A percentile compares a stretch with the other conserved stretches of the same genome.
Evolutionary conservation across 192 early-diverging fungal genomes (phyloP).

Genomic region (Coemansia sp.): DNA sequence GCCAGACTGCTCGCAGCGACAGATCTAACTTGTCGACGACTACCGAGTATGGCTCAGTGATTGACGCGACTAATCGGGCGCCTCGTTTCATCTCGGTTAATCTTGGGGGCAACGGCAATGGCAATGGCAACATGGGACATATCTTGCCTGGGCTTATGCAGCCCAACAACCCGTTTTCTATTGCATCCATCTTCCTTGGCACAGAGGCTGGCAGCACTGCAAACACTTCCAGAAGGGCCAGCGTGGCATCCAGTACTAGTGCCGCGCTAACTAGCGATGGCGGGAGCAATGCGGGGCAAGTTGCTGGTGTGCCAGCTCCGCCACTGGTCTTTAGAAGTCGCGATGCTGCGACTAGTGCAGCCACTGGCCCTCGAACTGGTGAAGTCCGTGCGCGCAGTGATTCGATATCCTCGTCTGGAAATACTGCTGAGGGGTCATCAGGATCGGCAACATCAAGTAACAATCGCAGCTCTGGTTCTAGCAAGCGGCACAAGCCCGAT

Average conservation of each 20-base stretch:
- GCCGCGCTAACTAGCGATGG: background rate
- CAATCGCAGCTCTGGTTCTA: slow-evolving; percentile 3
- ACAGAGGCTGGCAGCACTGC: slow-evolving; percentile 33
- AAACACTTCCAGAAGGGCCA: slow-evolving; percentile 22
- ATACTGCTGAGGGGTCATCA: background rate
- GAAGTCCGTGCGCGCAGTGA: slow-evolving; percentile 22
- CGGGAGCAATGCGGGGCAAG: background rate
- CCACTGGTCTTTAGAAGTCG: background rate
- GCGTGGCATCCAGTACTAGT: slow-evolving; percentile 18
- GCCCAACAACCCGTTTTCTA: slow-evolving; percentile 32
- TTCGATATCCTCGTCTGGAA: slow-evolving; percentile 5
- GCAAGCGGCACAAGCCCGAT: slow-evolving; percentile 30
- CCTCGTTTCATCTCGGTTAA: background rate
- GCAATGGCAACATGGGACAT: background rate
- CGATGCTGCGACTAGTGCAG: background rate
- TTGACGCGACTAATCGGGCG: background rate
- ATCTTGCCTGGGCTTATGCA: slow-evolving; percentile 7
- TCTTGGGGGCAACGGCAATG: slow-evolving; percentile 5
- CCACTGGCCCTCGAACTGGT: slow-evolving; percentile 17
- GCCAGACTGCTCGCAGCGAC: slow-evolving; percentile 37
- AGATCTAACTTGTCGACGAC: slow-evolving; percentile 39
- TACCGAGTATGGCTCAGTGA: slow-evolving; percentile 41
- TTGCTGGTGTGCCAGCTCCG: background rate
- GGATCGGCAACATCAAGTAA: background rate
- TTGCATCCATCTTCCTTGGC: slow-evolving; percentile 27